A percentile compares a stretch with the other conserved stretches of the same genome.
Evolutionary conservation across 2,329 filamentous ascomycete species (phyloP).

Genomic region (Cercospora zeina): DNA sequence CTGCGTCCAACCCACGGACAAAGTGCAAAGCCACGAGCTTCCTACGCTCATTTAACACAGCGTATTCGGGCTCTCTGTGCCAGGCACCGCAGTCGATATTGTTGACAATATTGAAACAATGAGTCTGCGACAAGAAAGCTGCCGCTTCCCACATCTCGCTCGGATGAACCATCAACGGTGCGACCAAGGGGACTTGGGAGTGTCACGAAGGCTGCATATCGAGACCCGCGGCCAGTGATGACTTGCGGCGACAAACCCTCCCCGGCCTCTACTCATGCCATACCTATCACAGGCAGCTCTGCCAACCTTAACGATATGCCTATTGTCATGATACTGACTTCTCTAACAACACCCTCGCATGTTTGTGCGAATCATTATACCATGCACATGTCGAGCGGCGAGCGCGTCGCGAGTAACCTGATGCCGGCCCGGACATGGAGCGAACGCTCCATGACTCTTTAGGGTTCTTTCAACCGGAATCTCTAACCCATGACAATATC

Average conservation of each 20-base stretch:
- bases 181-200: not conserved
- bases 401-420: not conserved
- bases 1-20: too few species aligned
- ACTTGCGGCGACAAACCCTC: not conserved
- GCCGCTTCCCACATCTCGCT: not conserved
- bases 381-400: not conserved
- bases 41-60: too few species aligned
- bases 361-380: not conserved
- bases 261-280: not conserved
- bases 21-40: too few species aligned
- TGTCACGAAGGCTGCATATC: not conserved
- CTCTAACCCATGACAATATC: not conserved
- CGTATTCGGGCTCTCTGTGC: not conserved
- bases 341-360: not conserved
- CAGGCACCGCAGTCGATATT: not conserved
- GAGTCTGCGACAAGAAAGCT: not conserved
- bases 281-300: not conserved
- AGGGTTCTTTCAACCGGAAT: slow-evolving; percentile 1
- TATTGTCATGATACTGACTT: not conserved
- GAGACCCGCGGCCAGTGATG: not conserved
- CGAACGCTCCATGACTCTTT: not conserved
- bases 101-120: not conserved
- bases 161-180: not conserved
- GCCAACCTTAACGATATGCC: not conserved
- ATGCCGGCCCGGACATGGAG: not conserved